Percentiles rank a stretch among this genome's conserved stretches.
phyloP scores from a whole-genome alignment of 1,139 yeast genomes.

The Taphrina confusa region DNA sequence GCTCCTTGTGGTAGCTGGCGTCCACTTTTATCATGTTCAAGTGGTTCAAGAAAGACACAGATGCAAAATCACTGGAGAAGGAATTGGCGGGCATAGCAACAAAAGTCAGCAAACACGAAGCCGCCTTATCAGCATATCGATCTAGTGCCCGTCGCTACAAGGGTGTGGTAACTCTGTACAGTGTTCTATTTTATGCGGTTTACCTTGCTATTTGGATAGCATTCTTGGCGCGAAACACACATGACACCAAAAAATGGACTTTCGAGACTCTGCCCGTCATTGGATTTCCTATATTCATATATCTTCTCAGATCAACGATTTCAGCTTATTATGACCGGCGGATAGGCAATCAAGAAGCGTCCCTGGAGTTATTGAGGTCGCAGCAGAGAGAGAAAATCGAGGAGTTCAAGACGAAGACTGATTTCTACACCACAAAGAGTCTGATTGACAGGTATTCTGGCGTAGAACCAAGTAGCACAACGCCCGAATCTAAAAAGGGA shows the following conservation, averaged over 20 bases:
- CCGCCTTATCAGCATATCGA: slow-evolving; percentile 13
- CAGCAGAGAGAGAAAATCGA: slow-evolving; percentile 65
- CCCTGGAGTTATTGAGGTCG: slow-evolving; percentile 51
- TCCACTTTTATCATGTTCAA: slow-evolving; percentile 18
- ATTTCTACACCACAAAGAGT: slow-evolving; percentile 72
- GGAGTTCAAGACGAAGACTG: slow-evolving; percentile 76
- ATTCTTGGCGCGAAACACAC: slow-evolving; percentile 20
- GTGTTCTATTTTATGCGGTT: slow-evolving; percentile 12
- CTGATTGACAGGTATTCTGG: slow-evolving; percentile 58
- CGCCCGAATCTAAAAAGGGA: neutral
- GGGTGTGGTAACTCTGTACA: slow-evolving; percentile 31
- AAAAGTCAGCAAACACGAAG: slow-evolving; percentile 26
- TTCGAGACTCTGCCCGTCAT: slow-evolving; percentile 20
- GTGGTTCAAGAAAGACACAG: slow-evolving; percentile 30
- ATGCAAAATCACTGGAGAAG: slow-evolving; percentile 30
- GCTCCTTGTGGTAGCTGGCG: neutral
- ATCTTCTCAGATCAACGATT: neutral
- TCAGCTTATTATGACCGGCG: slow-evolving; percentile 23
- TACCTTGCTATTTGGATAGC: slow-evolving; percentile 23
- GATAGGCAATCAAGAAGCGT: slow-evolving; percentile 10
- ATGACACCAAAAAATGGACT: slow-evolving; percentile 15
- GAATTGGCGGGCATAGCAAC: slow-evolving; percentile 26
- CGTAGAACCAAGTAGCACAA: neutral
- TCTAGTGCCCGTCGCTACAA: slow-evolving; percentile 26
- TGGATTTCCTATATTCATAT: slow-evolving; percentile 12